phyloP scores from a whole-genome alignment of 108 stramenopile species.

The Skeletonema menzelii region DNA sequence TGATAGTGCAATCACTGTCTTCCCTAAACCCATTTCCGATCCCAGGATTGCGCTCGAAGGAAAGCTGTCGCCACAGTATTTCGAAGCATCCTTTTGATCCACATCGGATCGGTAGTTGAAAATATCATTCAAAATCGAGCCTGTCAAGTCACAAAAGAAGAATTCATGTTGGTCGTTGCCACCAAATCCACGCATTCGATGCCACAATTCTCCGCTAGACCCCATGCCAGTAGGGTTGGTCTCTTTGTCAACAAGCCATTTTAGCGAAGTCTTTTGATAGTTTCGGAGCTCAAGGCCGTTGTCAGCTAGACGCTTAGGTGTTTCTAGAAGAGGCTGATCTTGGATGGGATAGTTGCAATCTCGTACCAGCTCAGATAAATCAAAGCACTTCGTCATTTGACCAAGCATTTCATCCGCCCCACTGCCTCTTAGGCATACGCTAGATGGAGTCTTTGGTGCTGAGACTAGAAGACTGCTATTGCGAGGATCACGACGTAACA shows the following conservation, averaged over 20 bases:
- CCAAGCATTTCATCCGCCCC: background rate
- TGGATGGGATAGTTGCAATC: conserved; percentile 28
- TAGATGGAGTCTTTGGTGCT: conserved; percentile 9
- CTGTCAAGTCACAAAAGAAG: conserved; percentile 33
- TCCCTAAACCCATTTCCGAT: conserved; percentile 24
- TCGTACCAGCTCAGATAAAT: conserved; percentile 30
- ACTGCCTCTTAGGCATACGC: conserved; percentile 14
- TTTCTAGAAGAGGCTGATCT: conserved; percentile 18
- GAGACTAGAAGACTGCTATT: conserved; percentile 14
- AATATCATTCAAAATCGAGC: conserved; percentile 8
- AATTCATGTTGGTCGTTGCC: conserved; percentile 1
- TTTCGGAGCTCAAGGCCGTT: conserved; percentile 26
- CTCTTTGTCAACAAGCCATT: conserved; percentile 37
- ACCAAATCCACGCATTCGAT: conserved; percentile 13
- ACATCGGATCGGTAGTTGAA: conserved; percentile 14
- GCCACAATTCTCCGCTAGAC: conserved; percentile 28
- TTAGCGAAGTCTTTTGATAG: conserved; percentile 28
- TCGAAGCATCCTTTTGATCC: conserved; percentile 17
- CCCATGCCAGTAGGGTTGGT: conserved; percentile 26
- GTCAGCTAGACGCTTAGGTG: conserved; percentile 31
- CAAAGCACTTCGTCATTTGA: conserved; percentile 25
- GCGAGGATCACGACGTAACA: conserved; percentile 23
- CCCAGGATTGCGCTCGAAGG: conserved; percentile 15
- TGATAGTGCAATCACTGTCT: conserved; percentile 23
- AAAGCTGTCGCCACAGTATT: conserved; percentile 3